Percentiles rank a stretch among this genome's conserved stretches.
Conservation (phyloP, 495 filamentous ascomycete species). For the Glonium stellatum region DNA sequence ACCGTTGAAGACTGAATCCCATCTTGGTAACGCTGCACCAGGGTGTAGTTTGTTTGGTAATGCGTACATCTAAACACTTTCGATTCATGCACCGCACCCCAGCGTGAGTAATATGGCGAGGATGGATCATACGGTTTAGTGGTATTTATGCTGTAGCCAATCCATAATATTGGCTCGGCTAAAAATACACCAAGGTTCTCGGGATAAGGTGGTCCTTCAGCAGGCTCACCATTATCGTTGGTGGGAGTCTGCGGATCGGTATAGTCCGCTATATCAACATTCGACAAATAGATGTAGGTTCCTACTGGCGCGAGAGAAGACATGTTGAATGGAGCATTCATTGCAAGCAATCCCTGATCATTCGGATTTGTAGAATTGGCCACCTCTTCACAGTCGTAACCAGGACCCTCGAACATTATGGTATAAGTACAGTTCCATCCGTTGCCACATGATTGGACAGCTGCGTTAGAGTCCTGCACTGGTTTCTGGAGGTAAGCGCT, state of each 20-base stretch:
- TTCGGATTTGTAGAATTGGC: conserved; percentile 14
- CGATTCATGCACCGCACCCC: conserved; percentile 28
- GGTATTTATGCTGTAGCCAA: conserved; percentile 36
- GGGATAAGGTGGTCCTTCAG: conserved; percentile 13
- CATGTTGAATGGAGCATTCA: conserved; percentile 20
- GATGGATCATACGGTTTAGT: conserved; percentile 12
- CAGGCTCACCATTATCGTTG: conserved; percentile 12
- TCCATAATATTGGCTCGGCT: conserved; percentile 36
- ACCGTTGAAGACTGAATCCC: conserved; percentile 13
- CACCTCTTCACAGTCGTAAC: conserved; percentile 37
- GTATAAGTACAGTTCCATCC: conserved; percentile 38
- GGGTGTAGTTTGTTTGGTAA: conserved; percentile 33
- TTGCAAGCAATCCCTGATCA: background rate
- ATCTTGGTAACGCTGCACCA: conserved; percentile 19
- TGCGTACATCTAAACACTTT: conserved; percentile 32
- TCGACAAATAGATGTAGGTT: conserved; percentile 27
- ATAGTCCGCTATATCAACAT: conserved; percentile 30
- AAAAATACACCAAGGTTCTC: conserved; percentile 32
- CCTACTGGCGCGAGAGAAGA: conserved; percentile 31
- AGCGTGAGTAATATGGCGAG: conserved; percentile 16
- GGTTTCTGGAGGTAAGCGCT: conserved; percentile 26
- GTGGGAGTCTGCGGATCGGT: conserved; percentile 19
- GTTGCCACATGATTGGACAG: conserved; percentile 14
- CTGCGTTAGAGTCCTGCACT: conserved; percentile 13
- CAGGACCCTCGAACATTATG: conserved; percentile 32